Conservation (phyloP, 108 stramenopile genomes). For the Nitzschia sp. region DNA sequence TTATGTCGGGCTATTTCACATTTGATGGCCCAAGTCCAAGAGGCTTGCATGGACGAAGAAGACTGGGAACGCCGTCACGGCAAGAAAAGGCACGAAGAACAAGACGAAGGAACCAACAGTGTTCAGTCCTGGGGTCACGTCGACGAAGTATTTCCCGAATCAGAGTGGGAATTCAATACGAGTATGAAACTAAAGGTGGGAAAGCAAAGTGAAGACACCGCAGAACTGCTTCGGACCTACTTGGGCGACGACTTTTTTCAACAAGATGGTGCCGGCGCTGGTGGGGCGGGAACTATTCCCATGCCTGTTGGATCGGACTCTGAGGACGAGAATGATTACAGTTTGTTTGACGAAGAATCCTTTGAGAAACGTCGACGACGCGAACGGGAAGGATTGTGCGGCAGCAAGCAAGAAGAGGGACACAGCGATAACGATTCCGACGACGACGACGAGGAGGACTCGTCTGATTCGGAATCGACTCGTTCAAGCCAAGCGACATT, state of each 20-base stretch:
- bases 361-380: constrained; percentile 31
- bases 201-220: constrained; percentile 55
- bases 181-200: constrained; percentile 55
- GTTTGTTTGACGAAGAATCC: constrained; percentile 44
- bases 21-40: constrained; percentile 53
- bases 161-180: constrained; percentile 55
- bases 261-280: not conserved
- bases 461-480: constrained; percentile 34
- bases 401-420: no score
- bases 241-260: constrained; percentile 40
- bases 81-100: constrained; percentile 6
- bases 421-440: constrained; percentile 42
- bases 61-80: constrained; percentile 18
- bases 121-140: constrained; percentile 62
- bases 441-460: constrained; percentile 51
- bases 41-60: constrained; percentile 55
- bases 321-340: constrained; percentile 45
- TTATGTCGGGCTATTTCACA: constrained; percentile 54
- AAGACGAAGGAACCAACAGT: constrained; percentile 25
- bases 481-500: constrained; percentile 42
- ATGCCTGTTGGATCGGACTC: constrained; percentile 40
- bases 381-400: not conserved
- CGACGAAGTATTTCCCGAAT: constrained; percentile 79
- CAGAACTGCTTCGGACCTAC: constrained; percentile 39
- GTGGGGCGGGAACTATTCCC: not conserved